phyloP scores from a whole-genome alignment of 768 basidiomycete species.

The Podaxis rugospora region DNA sequence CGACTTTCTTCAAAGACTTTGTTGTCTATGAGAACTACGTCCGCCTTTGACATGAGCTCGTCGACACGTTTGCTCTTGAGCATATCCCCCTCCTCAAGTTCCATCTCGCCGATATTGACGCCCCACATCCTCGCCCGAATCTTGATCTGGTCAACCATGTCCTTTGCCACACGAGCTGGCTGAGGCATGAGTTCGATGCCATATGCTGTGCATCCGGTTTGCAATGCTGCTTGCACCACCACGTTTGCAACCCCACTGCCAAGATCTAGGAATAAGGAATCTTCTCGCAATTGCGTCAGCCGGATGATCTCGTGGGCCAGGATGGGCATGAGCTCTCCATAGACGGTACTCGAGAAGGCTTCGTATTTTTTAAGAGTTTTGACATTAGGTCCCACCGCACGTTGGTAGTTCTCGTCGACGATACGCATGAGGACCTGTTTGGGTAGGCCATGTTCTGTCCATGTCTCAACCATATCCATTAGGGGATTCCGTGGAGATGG shows the following conservation, averaged over 20 bases:
- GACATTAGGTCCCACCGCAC: constrained; percentile 89
- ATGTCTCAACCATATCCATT: constrained; percentile 40
- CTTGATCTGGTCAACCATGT: constrained; percentile 70
- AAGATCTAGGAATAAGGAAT: constrained; percentile 75
- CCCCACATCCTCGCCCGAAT: constrained; percentile 92
- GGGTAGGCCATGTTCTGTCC: constrained; percentile 54
- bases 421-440: constrained; percentile 68
- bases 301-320: constrained; percentile 71
- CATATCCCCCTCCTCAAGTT: constrained; percentile 87
- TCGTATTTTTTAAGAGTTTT: constrained; percentile 74
- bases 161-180: constrained; percentile 75
- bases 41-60: constrained; percentile 72
- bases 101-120: constrained; percentile 65
- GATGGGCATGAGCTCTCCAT: constrained; percentile 84
- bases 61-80: constrained; percentile 60
- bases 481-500: constrained; percentile 48
- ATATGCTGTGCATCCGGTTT: constrained; percentile 73
- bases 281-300: constrained; percentile 48
- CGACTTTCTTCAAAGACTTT: constrained; percentile 74
- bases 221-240: constrained; percentile 74
- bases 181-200: constrained; percentile 76
- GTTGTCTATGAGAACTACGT: constrained; percentile 90
- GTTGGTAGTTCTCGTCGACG: constrained; percentile 89
- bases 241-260: constrained; percentile 88
- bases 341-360: constrained; percentile 81